Evolutionary conservation across 805 yeast species (phyloP), one percentile per base, ranked within the genome.

Genomic region (Cyberlindnera nakhonratchasimensis): DNA sequence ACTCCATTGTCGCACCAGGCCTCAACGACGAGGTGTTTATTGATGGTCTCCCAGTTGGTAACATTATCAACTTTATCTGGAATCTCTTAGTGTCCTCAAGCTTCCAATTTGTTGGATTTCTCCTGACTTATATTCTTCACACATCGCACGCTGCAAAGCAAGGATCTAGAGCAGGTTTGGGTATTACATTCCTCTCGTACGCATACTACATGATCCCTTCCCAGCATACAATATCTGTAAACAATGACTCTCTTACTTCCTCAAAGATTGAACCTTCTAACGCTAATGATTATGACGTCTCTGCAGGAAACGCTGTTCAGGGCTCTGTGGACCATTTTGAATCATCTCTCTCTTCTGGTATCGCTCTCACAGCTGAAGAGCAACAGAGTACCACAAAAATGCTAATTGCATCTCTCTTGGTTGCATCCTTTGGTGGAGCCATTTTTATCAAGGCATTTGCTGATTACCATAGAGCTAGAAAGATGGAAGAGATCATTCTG

Each of bases 71-170:
- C 57, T 82, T 90, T 55, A 64, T 86, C 5, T 91, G 99, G 98
- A 91, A 90, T 64, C 72, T 80, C 52, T 72, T 88, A 52, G 95
- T 93, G 3, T 80, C 96, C 19, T 74, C 87, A n/a, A 83, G 95
- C 30, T 93, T 93, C 70, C 96, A 91, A 64, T 86, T 86, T 61
- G 83, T 91, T 24, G 99, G 99, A 4, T 93, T 93, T 64, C 71
- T 93, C 31, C 71, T 91, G 42, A 90, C 98, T 7, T 93, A 90
- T 59, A 67, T 91, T 34, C 70, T 93, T 41, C 98, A 93, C 64
- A 91, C 98, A 1, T 86, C 97, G 3, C 99, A 93, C 61, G 97
- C 98, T 5, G 96, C 97, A 4, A 88, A 87, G 59, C 90, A 90
- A 57, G 99, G 99, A 3, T 83, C 97, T 2, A 71, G 96, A 47